These are phyloP conservation scores for Sordariomycetes sp. DNA, from an alignment of 2,329 filamentous ascomycete genomes.

Conservation along the genomic window DNA sequence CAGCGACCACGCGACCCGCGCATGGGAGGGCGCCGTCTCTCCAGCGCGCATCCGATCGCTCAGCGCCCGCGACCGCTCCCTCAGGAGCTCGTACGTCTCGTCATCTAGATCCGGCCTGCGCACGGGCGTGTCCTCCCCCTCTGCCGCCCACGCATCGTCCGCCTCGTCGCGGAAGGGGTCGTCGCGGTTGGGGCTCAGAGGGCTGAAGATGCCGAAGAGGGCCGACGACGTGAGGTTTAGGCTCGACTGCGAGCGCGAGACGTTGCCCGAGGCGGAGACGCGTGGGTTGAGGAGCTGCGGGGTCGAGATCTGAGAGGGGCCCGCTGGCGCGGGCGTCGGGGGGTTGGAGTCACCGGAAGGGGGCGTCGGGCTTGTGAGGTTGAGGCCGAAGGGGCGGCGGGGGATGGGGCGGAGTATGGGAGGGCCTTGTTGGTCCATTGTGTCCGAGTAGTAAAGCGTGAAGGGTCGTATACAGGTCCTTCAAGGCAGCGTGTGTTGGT, in stretches of 20 bases:
- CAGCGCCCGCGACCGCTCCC: slow-evolving; percentile 17
- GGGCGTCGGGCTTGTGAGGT: slow-evolving; percentile 30
- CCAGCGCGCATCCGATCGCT: slow-evolving; percentile 22
- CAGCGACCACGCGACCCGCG: slow-evolving; percentile 30
- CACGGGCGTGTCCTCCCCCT: slow-evolving; percentile 57
- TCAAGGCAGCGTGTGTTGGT: background rate
- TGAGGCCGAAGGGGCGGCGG: slow-evolving; percentile 55
- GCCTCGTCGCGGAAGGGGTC: slow-evolving; percentile 24
- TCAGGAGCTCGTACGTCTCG: slow-evolving; percentile 28
- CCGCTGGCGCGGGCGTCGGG: slow-evolving; percentile 16
- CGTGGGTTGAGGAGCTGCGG: slow-evolving; percentile 14
- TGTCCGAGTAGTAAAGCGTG: background rate
- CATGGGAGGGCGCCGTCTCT: slow-evolving; percentile 10
- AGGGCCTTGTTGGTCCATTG: slow-evolving; percentile 19
- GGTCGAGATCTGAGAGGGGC: slow-evolving; percentile 29
- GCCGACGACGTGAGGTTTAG: slow-evolving; percentile 83
- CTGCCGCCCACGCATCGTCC: slow-evolving; percentile 62
- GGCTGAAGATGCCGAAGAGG: slow-evolving; percentile 80
- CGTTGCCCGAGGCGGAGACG: slow-evolving; percentile 6
- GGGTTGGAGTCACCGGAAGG: slow-evolving; percentile 19
- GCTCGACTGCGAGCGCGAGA: slow-evolving; percentile 55
- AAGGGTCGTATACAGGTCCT: background rate
- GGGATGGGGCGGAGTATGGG: slow-evolving; percentile 56
- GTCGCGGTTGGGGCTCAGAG: slow-evolving; percentile 40
- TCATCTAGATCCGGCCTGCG: slow-evolving; percentile 28